These are phyloP conservation scores for Luffa acutangula DNA, from an alignment of 306 rosid species.

Conservation along the genomic window DNA sequence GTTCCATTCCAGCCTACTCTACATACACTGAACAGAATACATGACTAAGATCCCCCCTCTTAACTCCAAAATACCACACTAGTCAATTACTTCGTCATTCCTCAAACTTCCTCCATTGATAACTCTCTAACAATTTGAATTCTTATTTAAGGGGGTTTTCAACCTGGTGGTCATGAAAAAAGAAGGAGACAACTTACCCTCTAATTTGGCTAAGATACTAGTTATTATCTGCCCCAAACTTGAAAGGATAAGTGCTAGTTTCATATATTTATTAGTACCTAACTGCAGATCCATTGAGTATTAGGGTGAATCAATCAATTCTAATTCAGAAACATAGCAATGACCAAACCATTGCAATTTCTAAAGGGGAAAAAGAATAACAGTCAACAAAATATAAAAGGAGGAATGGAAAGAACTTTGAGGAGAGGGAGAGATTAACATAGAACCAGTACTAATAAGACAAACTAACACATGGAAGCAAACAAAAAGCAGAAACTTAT, in stretches of 20 bases:
- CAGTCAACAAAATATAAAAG: background rate
- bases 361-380: background rate
- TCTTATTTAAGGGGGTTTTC: too few species aligned
- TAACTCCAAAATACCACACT: too few species aligned
- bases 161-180: too few species aligned
- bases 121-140: too few species aligned
- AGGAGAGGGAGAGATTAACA: background rate
- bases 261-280: background rate
- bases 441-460: background rate
- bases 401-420: background rate
- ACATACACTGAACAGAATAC: too few species aligned
- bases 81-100: too few species aligned
- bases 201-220: slow-evolving; percentile 3
- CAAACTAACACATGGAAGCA: too few species aligned
- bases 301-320: background rate
- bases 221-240: background rate
- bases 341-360: background rate
- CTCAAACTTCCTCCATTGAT: too few species aligned
- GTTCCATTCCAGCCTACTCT: too few species aligned
- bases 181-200: slow-evolving; percentile 9
- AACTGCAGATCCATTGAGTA: background rate
- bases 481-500: background rate
- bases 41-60: too few species aligned
- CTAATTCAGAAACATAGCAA: background rate
- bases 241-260: background rate